These are phyloP conservation scores for Pseudonitzschia multistriata DNA, from an alignment of 108 stramenopile genomes.

Conservation along the genomic window DNA sequence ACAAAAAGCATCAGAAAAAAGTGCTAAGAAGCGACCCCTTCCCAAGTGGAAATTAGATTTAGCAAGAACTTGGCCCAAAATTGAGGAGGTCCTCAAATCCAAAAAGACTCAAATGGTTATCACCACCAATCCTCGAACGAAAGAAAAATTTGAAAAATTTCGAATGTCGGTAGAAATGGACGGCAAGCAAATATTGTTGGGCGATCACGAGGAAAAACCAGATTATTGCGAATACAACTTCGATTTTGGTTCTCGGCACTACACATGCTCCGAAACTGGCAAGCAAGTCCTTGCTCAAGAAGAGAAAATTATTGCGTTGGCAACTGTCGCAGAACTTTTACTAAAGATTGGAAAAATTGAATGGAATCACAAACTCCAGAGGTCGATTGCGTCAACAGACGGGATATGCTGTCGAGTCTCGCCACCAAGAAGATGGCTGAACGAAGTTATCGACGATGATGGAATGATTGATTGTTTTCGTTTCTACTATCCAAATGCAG, in stretches of 20 bases:
- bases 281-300: constrained; percentile 39
- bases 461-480: constrained; percentile 87
- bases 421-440: constrained; percentile 68
- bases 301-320: constrained; percentile 49
- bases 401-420: constrained; percentile 48
- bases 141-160: constrained; percentile 66
- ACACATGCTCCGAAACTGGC: constrained; percentile 41
- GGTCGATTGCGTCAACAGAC: constrained; percentile 49
- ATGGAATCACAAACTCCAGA: constrained; percentile 57
- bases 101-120: constrained; percentile 54
- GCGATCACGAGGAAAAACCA: constrained; percentile 50
- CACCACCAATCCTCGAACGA: constrained; percentile 74
- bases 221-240: constrained; percentile 59
- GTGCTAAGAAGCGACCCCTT: not conserved
- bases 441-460: constrained; percentile 59
- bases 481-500: constrained; percentile 76
- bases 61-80: constrained; percentile 56
- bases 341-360: constrained; percentile 58
- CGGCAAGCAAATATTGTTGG: constrained; percentile 54
- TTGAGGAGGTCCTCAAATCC: constrained; percentile 47
- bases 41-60: constrained; percentile 73
- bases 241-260: constrained; percentile 42
- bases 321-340: constrained; percentile 72
- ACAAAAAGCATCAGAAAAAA: not conserved
- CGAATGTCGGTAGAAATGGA: constrained; percentile 61